Evolutionary conservation across 2,329 filamentous ascomycete species (phyloP).

Genomic region (Fusarium albidum): DNA sequence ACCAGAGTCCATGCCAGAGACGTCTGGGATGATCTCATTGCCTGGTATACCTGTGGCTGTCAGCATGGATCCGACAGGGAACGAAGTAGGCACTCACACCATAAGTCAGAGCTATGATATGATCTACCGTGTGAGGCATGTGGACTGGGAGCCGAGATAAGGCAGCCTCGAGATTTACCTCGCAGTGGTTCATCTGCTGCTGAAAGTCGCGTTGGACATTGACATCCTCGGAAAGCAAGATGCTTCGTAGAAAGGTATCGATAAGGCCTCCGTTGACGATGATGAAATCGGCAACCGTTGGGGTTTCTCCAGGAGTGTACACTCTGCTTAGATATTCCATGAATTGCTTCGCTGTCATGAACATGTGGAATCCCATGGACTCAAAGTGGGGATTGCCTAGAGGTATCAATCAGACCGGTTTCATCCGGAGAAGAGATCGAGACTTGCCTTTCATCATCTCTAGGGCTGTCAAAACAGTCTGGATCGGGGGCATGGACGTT

Average conservation of each 20-base stretch:
- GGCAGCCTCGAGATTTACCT: too few species aligned
- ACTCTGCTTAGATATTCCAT: conserved; percentile 1
- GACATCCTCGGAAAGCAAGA: neutral
- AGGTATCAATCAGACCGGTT: neutral
- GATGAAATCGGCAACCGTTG: conserved; percentile 1
- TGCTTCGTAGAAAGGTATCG: neutral
- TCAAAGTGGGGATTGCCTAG: conserved; percentile 1
- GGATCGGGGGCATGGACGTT: too few species aligned
- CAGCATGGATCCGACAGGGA: too few species aligned
- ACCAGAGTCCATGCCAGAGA: conserved; percentile 1
- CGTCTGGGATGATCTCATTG: conserved; percentile 4
- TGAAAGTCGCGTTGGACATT: neutral
- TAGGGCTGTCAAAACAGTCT: too few species aligned
- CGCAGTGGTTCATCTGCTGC: neutral
- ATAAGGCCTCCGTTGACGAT: conserved; percentile 2
- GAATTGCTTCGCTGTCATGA: neutral
- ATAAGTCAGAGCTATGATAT: too few species aligned
- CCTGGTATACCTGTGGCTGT: neutral
- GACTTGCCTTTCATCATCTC: too few species aligned
- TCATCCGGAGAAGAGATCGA: too few species aligned
- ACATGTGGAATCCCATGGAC: conserved; percentile 5
- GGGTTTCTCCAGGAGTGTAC: neutral
- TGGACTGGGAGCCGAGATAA: too few species aligned
- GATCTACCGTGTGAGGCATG: too few species aligned
- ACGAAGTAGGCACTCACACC: too few species aligned